Conservation (phyloP, 257 asterid genomes). For the Knoxia roxburghii region DNA sequence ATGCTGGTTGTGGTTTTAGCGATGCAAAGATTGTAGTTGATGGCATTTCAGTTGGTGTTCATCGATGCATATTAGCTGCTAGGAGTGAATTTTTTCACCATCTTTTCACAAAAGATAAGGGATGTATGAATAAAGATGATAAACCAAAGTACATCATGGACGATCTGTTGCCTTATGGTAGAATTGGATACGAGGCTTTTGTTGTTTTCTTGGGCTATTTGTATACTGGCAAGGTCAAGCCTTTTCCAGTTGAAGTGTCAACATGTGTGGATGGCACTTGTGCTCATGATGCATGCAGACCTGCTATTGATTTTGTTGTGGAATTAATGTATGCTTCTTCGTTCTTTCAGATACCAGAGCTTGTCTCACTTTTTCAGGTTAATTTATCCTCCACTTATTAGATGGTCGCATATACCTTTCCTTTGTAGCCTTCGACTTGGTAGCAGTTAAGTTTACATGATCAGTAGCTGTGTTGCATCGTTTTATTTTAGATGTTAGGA, state of each 20-base stretch:
- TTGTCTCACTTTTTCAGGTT: slow-evolving; percentile 65
- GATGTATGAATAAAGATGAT: slow-evolving; percentile 32
- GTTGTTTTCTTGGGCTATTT: slow-evolving; percentile 45
- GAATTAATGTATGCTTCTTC: slow-evolving; percentile 65
- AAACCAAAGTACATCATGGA: slow-evolving; percentile 40
- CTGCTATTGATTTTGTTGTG: slow-evolving; percentile 53
- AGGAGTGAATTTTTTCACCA: slow-evolving; percentile 51
- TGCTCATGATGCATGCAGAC: slow-evolving; percentile 56
- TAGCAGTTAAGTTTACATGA: not conserved
- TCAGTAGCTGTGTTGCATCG: not conserved
- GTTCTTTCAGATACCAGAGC: slow-evolving; percentile 55
- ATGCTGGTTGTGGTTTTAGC: slow-evolving; percentile 33
- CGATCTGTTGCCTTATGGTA: slow-evolving; percentile 56
- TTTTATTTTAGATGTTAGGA: not conserved
- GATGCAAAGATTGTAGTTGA: slow-evolving; percentile 61
- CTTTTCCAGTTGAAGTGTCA: slow-evolving; percentile 49
- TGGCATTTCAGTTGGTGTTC: slow-evolving; percentile 41
- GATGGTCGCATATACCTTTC: not conserved
- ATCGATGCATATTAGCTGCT: slow-evolving; percentile 63
- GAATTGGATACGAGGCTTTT: slow-evolving; percentile 59
- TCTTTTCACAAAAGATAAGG: slow-evolving; percentile 37
- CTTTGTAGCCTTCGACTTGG: not conserved
- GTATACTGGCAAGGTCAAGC: slow-evolving; percentile 63
- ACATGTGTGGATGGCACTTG: slow-evolving; percentile 56
- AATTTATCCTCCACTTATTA: not conserved